Evolutionary conservation across 352 stramenopile genomes (phyloP).

Genomic region (Plasmopara muralis): DNA sequence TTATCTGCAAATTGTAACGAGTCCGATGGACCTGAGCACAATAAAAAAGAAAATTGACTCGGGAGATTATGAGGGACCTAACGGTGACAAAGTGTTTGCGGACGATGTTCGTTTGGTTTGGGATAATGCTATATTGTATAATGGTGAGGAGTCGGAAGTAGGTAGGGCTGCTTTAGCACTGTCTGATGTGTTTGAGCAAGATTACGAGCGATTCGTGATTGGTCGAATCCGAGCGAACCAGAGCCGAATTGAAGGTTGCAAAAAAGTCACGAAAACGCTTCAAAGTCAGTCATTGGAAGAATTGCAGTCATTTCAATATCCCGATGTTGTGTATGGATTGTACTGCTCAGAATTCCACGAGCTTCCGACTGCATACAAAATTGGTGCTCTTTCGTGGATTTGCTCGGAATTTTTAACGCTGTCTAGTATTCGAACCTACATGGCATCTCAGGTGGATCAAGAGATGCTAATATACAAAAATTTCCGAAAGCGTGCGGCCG

Average conservation of each 20-base stretch:
- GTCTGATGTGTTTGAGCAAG: slow-evolving; percentile 78
- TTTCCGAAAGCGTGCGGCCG: slow-evolving; percentile 40
- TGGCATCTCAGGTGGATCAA: slow-evolving; percentile 54
- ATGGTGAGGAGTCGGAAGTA: slow-evolving; percentile 73
- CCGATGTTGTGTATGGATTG: slow-evolving; percentile 60
- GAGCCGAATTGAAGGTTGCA: slow-evolving; percentile 44
- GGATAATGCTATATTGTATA: slow-evolving; percentile 77
- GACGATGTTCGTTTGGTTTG: slow-evolving; percentile 77
- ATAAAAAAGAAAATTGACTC: slow-evolving; percentile 73
- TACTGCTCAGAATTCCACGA: slow-evolving; percentile 68
- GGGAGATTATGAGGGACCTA: slow-evolving; percentile 57
- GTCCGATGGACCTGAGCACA: slow-evolving; percentile 88
- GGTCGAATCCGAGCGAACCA: slow-evolving; percentile 52
- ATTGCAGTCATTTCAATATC: slow-evolving; percentile 33
- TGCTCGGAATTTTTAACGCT: slow-evolving; percentile 62
- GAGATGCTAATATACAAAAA: slow-evolving; percentile 48
- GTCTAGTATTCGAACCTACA: slow-evolving; percentile 42
- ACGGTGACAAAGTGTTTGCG: slow-evolving; percentile 59
- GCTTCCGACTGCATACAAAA: slow-evolving; percentile 52
- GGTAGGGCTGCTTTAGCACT: slow-evolving; percentile 56
- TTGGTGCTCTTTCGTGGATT: slow-evolving; percentile 58
- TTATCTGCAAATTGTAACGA: slow-evolving; percentile 82
- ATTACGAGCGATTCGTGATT: slow-evolving; percentile 71
- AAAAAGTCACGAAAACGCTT: slow-evolving; percentile 32
- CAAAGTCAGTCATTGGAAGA: slow-evolving; percentile 14